Conservation (phyloP, 129 eudicot genomes). For the Flaveria brownii region DNA sequence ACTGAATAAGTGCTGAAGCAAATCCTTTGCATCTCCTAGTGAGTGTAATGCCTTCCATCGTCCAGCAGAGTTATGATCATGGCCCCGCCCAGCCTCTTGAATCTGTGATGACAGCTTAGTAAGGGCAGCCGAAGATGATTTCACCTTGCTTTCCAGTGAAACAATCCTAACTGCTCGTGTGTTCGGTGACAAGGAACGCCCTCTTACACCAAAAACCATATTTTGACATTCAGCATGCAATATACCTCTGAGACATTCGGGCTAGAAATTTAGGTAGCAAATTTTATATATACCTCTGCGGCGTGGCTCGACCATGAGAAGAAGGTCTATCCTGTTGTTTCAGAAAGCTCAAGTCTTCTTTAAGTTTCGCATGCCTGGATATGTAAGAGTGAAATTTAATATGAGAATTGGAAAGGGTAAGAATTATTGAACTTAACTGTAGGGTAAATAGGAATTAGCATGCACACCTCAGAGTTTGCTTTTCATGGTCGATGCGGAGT, state of each 20-base stretch:
- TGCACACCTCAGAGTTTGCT: constrained; percentile 72
- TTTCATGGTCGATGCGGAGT: constrained; percentile 82
- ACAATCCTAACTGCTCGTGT: constrained; percentile 75
- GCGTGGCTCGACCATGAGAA: constrained; percentile 47
- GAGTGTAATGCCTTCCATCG: constrained; percentile 76
- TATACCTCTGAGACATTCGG: background rate
- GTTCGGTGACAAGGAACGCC: constrained; percentile 67
- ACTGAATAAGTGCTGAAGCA: constrained; percentile 81
- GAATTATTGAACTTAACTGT: constrained; percentile 15
- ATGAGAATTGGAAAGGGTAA: background rate
- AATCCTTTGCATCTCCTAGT: constrained; percentile 84
- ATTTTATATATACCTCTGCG: constrained; percentile 54
- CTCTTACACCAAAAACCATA: constrained; percentile 40
- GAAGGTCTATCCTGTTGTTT: constrained; percentile 72
- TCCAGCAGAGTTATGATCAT: constrained; percentile 50
- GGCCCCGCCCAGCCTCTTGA: constrained; percentile 80
- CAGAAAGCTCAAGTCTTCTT: constrained; percentile 78
- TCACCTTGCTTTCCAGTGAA: constrained; percentile 82
- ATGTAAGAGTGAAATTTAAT: constrained; percentile 19
- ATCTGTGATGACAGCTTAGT: constrained; percentile 73
- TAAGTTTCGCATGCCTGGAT: constrained; percentile 75
- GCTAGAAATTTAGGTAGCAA: background rate
- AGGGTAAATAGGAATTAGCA: background rate
- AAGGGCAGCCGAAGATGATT: constrained; percentile 68
- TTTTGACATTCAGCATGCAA: constrained; percentile 2